Base-by-base conservation (phyloP, 148 eudicot genomes). In the Suaeda aralocaspica region DNA sequence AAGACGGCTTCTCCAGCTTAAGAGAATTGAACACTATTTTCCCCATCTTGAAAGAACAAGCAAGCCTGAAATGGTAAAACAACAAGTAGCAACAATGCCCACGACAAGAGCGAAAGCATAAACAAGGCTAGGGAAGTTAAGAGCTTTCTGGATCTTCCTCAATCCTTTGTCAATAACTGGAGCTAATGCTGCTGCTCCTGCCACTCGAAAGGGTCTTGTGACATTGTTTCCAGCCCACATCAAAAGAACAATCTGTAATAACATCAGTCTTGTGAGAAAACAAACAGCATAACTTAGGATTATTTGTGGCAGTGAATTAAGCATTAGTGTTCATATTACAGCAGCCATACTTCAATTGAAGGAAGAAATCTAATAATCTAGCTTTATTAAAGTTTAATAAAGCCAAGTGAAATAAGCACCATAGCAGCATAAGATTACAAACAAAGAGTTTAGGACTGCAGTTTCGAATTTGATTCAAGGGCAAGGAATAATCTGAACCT, bases 221-320 rank as follows among this genome's bases (percentile, higher is more conserved):
- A 84, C 86, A 51, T 87, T 82, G 79, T 84, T 82, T 41, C 88
- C 90, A 3, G 86, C 79, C 90, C 86, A 87, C 90, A 82, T 84
- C 66, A 80, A 60, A 19, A 87, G 76, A 50, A 87, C 83, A 39
- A 84, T 87, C 90, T 84, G 77, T 7, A 65, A 58, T 18, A 8
- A 19, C n/a, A 56, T 49, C 22, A 62, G 44, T 55, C 46, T 49
- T 39, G 14, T 62, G 28, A 29, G 24, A n/a, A 73, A 10, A 34
- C 22, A 52, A 41, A 11, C 22, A 15, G 34, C n/a, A 45, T 39
- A 30, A 42, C 36, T 28, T 29, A 26, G 6, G 9, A 19, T 22
- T n/a, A 18, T 16, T 3, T 24, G 58, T 22, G 26, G 10, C 58
- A 53, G 22, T 53, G 58, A 9, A 53, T 6, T 9, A 22, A 53